A percentile compares a stretch with the other conserved stretches of the same genome.
These are phyloP conservation scores for Daucus carota DNA, from an alignment of 129 eudicot species.

Conservation along the genomic window DH1_v3.0 NC_030381.2:52387001-52387500, in stretches of 20 bases:
- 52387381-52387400: not conserved
- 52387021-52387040: not conserved
- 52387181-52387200: not conserved
- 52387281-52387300: not conserved
- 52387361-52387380: not conserved
- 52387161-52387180: not conserved
- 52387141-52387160: not conserved
- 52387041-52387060: not conserved
- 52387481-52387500: conserved; percentile 84
- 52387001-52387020: not conserved
- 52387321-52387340: not conserved
- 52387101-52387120: not conserved
- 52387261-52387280: not conserved
- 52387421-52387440: conserved; percentile 33
- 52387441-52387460: conserved; percentile 62
- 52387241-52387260: not conserved
- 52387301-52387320: not conserved
- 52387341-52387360: not conserved
- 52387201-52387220: not conserved
- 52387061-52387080: not conserved
- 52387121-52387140: not conserved
- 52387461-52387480: conserved; percentile 87
- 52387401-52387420: not conserved
- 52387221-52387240: not conserved
- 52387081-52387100: not conserved